Conservation (phyloP, 805 yeast species). For the Scheffersomyces stipitis region DNA sequence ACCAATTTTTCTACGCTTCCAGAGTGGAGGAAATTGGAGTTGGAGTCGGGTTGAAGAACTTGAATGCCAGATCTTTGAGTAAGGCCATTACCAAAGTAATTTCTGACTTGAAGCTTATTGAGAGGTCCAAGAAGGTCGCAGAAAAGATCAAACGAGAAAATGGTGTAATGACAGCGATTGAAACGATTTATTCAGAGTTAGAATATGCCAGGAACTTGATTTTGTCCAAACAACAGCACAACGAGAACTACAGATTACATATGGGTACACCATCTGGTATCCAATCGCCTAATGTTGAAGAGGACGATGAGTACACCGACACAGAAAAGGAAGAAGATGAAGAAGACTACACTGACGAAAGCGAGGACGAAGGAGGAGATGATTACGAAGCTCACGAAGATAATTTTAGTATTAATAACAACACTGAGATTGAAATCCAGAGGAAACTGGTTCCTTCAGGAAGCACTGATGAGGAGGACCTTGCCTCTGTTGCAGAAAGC, state of each 20-base stretch:
- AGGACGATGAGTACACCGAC: conserved; percentile 15
- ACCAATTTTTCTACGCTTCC: conserved; percentile 87
- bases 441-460: too few relatives aligned
- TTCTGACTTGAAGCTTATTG: conserved; percentile 62
- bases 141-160: conserved; percentile 65
- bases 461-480: conserved; percentile 1
- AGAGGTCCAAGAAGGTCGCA: conserved; percentile 65
- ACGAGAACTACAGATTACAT: conserved; percentile 21
- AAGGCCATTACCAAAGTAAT: conserved; percentile 71
- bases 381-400: conserved; percentile 4
- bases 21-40: conserved; percentile 88
- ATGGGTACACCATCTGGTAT: conserved; percentile 18
- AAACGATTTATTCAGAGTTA: conserved; percentile 72
- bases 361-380: conserved; percentile 10
- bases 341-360: conserved; percentile 7
- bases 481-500: background rate
- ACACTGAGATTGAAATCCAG: background rate
- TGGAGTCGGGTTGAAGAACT: conserved; percentile 68
- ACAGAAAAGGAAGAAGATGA: conserved; percentile 12
- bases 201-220: conserved; percentile 70
- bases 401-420: background rate
- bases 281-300: conserved; percentile 21
- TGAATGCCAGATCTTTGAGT: conserved; percentile 62
- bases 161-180: conserved; percentile 79
- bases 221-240: conserved; percentile 41